Conservation (phyloP, 768 basidiomycete genomes). For the Arthromyces matolae region DNA sequence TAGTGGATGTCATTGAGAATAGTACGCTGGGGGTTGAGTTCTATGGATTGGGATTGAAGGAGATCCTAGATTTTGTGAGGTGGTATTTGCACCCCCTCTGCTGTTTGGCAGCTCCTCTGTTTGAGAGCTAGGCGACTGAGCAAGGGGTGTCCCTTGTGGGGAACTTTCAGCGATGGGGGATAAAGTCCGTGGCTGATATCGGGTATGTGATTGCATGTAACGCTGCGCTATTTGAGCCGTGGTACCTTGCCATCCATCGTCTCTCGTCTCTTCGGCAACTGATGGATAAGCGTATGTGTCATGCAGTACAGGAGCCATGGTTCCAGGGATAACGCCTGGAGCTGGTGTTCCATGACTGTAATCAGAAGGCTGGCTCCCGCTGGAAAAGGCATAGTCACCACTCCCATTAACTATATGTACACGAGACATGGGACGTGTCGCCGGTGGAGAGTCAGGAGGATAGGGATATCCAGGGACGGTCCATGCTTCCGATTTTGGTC, state of each 20-base stretch:
- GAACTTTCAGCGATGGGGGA: slow-evolving; percentile 20
- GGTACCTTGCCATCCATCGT: slow-evolving; percentile 14
- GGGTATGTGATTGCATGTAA: slow-evolving; percentile 11
- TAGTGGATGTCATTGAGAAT: not conserved
- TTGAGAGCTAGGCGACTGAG: slow-evolving; percentile 13
- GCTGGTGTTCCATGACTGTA: slow-evolving; percentile 3
- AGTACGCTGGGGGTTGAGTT: slow-evolving; percentile 5
- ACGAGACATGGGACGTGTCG: slow-evolving; percentile 1
- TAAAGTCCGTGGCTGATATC: slow-evolving; percentile 17
- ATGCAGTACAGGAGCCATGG: slow-evolving; percentile 9
- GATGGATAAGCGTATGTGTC: slow-evolving; percentile 10
- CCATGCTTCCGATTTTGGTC: slow-evolving; percentile 35
- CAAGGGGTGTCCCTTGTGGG: slow-evolving; percentile 13
- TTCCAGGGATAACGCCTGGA: slow-evolving; percentile 6
- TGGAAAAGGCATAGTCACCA: slow-evolving; percentile 5
- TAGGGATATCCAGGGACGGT: slow-evolving; percentile 24
- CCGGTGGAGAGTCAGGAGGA: slow-evolving; percentile 11
- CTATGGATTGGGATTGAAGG: slow-evolving; percentile 6
- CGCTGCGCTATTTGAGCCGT: slow-evolving; percentile 14
- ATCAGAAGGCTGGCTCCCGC: not conserved
- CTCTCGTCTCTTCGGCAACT: not conserved
- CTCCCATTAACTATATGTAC: not conserved
- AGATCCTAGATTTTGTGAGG: slow-evolving; percentile 3
- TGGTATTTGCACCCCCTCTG: not conserved
- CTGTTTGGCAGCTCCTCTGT: slow-evolving; percentile 7